Percentiles rank a stretch among this genome's conserved stretches.
phyloP scores from a whole-genome alignment of 495 filamentous ascomycete species.

The Hypoxylon fragiforme region DNA sequence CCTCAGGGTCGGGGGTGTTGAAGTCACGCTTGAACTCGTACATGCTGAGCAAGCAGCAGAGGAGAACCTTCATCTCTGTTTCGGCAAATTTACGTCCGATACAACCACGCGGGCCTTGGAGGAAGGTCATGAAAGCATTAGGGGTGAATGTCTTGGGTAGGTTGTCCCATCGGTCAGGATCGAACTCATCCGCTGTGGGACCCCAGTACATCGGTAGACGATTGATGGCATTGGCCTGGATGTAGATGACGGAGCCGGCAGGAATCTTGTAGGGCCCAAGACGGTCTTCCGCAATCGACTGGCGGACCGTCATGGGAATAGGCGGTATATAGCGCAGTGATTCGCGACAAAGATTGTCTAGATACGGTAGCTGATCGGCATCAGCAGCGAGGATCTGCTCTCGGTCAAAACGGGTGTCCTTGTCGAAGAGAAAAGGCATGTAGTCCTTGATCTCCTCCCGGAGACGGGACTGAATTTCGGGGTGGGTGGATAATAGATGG shows the following conservation, averaged over 20 bases:
- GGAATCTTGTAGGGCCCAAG: conserved; percentile 37
- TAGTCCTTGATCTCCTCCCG: conserved; percentile 42
- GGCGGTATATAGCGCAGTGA: conserved; percentile 53
- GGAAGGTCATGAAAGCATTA: conserved; percentile 46
- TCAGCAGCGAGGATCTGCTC: conserved; percentile 24
- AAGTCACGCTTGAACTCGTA: conserved; percentile 44
- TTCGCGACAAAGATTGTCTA: conserved; percentile 55
- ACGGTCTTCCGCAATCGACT: conserved; percentile 36
- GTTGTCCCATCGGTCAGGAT: conserved; percentile 46
- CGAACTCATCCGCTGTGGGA: conserved; percentile 39
- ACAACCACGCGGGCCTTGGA: conserved; percentile 44
- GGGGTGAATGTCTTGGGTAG: conserved; percentile 37
- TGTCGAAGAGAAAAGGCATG: conserved; percentile 48
- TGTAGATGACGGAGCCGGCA: conserved; percentile 39
- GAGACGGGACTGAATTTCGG: conserved; percentile 38
- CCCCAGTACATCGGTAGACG: conserved; percentile 44
- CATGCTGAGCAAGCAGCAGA: conserved; percentile 41
- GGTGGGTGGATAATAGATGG: conserved; percentile 40
- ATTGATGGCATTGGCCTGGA: conserved; percentile 45
- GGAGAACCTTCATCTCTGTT: conserved; percentile 46
- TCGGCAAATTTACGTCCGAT: conserved; percentile 48
- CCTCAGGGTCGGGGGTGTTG: conserved; percentile 49
- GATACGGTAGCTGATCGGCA: conserved; percentile 39
- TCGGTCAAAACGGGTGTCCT: conserved; percentile 12
- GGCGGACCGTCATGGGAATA: conserved; percentile 45